Base-by-base conservation (phyloP, 2,329 filamentous ascomycete genomes). In the Teratosphaeria gauchensis region DNA sequence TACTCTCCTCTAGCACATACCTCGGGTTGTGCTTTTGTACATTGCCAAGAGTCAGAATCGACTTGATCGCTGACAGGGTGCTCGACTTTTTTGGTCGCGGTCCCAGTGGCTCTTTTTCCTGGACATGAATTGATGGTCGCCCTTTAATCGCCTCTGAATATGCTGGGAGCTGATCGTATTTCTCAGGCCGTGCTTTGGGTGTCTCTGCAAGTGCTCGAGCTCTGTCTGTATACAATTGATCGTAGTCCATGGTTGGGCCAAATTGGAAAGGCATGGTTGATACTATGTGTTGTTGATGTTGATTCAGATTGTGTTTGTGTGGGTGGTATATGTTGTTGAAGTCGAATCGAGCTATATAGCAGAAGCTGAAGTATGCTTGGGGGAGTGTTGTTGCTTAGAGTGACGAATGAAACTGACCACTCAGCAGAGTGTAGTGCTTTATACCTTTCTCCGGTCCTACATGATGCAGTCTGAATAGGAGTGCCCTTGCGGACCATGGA, bases 21-120 rank as follows among this genome's bases (percentile, higher is more conserved):
- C 30, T 55, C 28, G 55, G 54, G 52, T 62, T 51, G 54, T 60
- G 56, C 56, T 60, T 58, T 31, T 62, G 60, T n/a, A 58, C 60
- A 31, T 60, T 56, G 48, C 60, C 60, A 12, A 42, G 28, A n/a
- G 24, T 58, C 53, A 62, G 31, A 51, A 60, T 57, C 4, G 55
- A 54, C 55, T 61, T 56, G 35, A 42, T 42, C 12, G 35, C 35
- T 16, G 35, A 12, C 8, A 14, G 14, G 11, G 35, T 42, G n/a
- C 35, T 42, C 35, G 35, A 42, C 35, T 42, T 42, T 2, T 42
- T 42, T 12, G 35, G 3, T 4, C 14, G 4, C 2, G 12, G 5
- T 16, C 14, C 0, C 11, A 14, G 35, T 14, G 35, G 11, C 9
- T 42, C n/a, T 4, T 42, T 16, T 16, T 42, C 35, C 35, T 42